Evolutionary conservation across 176 grass and related monocot genomes (phyloP), one percentile per base, ranked within the genome.

Genomic region (Calamus simplicifolius): DNA sequence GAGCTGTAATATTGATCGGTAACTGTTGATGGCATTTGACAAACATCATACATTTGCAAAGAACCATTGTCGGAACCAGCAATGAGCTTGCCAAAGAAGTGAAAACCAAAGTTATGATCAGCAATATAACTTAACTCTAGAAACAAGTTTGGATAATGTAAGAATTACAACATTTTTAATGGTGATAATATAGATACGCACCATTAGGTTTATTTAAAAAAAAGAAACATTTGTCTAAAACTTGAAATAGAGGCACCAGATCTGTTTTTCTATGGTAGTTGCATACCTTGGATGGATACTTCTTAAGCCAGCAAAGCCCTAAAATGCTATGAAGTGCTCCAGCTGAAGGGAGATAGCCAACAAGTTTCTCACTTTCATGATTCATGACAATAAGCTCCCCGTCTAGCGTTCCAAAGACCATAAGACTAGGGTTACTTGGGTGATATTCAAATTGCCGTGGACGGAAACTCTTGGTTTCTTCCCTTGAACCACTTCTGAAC

Each of bases 361-460:
- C 25, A 51, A 70, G 68, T 59, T 70, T 70, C 56, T 70, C 56
- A 3, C 68, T 70, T 70, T 70, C 68, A 59, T 70, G 68, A 27
- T 70, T 59, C 6, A 59, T 59, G 15, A 70, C 68, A 27, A 70
- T 25, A 29, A 70, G 43, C 38, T 70, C 68, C 21, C 68, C 68
- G 19, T 70, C 68, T 18, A 70, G 19, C 29, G 68, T 70, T 50
- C 68, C 68, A 70, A 70, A 70, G 19, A 51, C 68, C 68, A 70
- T 70, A 19, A 70, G 48, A 27, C 68, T 51, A 58, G 68, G 48
- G 4, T 59, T 54, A 50, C 25, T 29, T 29, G 56, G 68, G 48
- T 70, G 68, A 19, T 59, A 70, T 59, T 70, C 56, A 29, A 59
- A 70, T 50, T 70, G 68, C 27, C 68, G 57, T 59, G 68, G 68